Percentiles rank a stretch among this genome's conserved stretches.
phyloP scores from a whole-genome alignment of 192 early-diverging fungal genomes.

The Geranomyces variabilis region DNA sequence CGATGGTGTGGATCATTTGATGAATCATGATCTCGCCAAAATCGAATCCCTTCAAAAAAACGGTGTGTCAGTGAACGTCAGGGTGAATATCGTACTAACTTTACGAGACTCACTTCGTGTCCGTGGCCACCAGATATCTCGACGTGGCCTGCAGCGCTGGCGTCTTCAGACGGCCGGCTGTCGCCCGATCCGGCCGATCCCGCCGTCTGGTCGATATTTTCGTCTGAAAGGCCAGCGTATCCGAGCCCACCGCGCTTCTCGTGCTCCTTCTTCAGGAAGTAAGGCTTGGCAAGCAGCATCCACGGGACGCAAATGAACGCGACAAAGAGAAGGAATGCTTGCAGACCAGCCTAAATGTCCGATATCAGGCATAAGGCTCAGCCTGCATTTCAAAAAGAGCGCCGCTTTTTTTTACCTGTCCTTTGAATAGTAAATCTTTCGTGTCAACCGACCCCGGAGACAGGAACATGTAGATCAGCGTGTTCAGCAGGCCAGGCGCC shows the following conservation, averaged over 20 bases:
- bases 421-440: slow-evolving; percentile 75
- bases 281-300: slow-evolving; percentile 96
- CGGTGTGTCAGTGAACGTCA: no score
- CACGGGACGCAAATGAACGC: slow-evolving; percentile 92
- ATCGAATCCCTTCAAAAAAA: slow-evolving; percentile 77
- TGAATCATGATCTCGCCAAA: slow-evolving; percentile 97
- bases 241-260: slow-evolving; percentile 55
- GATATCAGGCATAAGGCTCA: no score
- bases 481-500: slow-evolving; percentile 93
- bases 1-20: slow-evolving; percentile 97
- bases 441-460: slow-evolving; percentile 78
- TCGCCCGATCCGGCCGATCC: slow-evolving; percentile 1
- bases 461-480: slow-evolving; percentile 99
- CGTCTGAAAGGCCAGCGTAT: slow-evolving; percentile 57
- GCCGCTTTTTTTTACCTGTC: no score
- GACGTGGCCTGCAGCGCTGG: slow-evolving; percentile 30
- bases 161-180: slow-evolving; percentile 18
- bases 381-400: no score
- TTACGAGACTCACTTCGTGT: no score
- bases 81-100: background rate
- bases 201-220: slow-evolving; percentile 31
- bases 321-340: slow-evolving; percentile 77
- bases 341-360: slow-evolving; percentile 67
- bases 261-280: slow-evolving; percentile 82
- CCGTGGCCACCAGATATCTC: slow-evolving; percentile 40